Conservation (phyloP, 2,329 filamentous ascomycete genomes). For the Leptographium radiaticola region DNA sequence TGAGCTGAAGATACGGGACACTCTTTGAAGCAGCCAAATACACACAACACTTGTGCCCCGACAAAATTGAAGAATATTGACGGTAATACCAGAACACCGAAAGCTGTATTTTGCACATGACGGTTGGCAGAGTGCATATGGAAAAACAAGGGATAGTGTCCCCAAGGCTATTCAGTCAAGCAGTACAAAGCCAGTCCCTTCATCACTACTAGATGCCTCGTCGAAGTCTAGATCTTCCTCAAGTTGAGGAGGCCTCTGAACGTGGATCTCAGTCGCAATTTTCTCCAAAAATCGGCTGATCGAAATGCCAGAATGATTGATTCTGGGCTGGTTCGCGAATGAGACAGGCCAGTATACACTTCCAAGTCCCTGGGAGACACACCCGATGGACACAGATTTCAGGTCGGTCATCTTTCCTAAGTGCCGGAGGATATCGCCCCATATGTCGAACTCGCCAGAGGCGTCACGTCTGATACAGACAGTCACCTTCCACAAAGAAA, state of each 20-base stretch:
- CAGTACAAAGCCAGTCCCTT: too few species aligned
- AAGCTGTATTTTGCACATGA: too few species aligned
- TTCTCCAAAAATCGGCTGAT: neutral
- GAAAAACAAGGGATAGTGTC: too few species aligned
- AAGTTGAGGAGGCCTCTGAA: too few species aligned
- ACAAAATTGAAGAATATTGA: neutral
- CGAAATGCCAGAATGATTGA: neutral
- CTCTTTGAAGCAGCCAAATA: neutral
- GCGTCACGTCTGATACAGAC: neutral
- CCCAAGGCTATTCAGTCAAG: too few species aligned
- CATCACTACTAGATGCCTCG: too few species aligned
- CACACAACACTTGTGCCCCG: neutral
- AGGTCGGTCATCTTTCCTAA: neutral
- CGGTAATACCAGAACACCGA: too few species aligned
- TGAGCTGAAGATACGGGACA: neutral
- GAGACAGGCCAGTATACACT: neutral
- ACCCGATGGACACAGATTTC: neutral
- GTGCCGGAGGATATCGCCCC: neutral
- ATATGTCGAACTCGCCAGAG: neutral
- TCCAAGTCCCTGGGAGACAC: neutral
- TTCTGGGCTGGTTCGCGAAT: neutral
- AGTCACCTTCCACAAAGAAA: neutral
- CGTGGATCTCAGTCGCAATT: too few species aligned
- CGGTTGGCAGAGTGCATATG: too few species aligned
- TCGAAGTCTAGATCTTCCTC: too few species aligned